Evolutionary conservation across 441 rosid species (phyloP), one percentile per base, ranked within the genome.

Genomic region (Manihot esculenta): DNA sequence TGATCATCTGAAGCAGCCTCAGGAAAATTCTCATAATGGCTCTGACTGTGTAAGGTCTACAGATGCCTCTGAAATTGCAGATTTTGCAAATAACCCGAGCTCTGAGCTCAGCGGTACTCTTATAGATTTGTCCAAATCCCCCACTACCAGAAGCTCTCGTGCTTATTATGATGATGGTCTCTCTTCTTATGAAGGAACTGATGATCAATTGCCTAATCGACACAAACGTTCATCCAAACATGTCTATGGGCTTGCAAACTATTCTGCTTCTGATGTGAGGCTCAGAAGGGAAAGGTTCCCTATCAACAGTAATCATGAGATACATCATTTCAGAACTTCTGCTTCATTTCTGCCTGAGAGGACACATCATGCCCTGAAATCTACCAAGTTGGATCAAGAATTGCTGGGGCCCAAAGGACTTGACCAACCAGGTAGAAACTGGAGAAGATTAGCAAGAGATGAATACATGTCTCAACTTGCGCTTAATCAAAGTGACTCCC

Each of bases 81-180:
- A 84, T 68, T 81, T 74, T 76, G 72, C 63, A 38, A 79, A 79
- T 44, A 79, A 79, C 60, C 80, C 81, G 14, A 79, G 78, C 66
- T 86, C 91, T 17, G 88, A 77, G 74, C 68, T 83, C 66, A 77
- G 87, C 54, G 71, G 69, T 42, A 68, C 64, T 67, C 76, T 76
- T 47, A 77, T 80, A 64, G 78, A 79, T 64, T 61, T 72, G 70
- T 71, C 80, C 3, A 82, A 81, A 69, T 81, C 89, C 24, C 81
- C 86, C 61, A 64, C 84, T 50, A 76, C 80, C 76, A 82, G 84
- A 76, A 84, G 87, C 63, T 74, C 83, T 57, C 89, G 81, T 72
- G 89, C 88, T 49, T 89, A 80, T 57, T 79, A 88, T 73, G 93
- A 87, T 80, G 96, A 83, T 48, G 84, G 86, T 57, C 69, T 86